Conservation (phyloP, 2,329 filamentous ascomycete genomes). For the Sporothrix inflata region DNA sequence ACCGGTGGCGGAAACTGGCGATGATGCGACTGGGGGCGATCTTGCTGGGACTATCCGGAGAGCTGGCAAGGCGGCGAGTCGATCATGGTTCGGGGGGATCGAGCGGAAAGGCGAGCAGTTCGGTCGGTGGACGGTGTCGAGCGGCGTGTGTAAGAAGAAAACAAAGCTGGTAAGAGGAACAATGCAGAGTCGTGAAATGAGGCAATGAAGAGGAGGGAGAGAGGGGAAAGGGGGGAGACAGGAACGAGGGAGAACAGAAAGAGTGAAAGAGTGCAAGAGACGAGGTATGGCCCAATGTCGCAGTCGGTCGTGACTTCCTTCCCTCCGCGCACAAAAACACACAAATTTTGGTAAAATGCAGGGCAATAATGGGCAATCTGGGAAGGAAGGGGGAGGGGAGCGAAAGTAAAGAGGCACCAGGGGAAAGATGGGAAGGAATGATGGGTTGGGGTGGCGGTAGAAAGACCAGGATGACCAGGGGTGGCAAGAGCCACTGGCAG, state of each 20-base stretch:
- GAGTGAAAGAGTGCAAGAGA: not conserved
- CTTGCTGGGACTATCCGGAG: conserved; percentile 12
- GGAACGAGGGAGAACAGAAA: conserved; percentile 12
- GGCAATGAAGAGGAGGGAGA: not conserved
- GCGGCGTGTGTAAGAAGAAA: not conserved
- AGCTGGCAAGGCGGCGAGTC: conserved; percentile 14
- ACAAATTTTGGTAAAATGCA: conserved; percentile 10
- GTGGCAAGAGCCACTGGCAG: conserved; percentile 28
- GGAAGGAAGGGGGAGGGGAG: conserved; percentile 16
- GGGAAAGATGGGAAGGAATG: conserved; percentile 21
- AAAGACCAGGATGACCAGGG: conserved; percentile 5
- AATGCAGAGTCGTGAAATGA: conserved; percentile 17
- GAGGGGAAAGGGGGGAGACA: not conserved
- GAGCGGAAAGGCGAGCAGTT: not conserved
- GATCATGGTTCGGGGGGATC: conserved; percentile 8
- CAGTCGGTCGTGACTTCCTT: conserved; percentile 27
- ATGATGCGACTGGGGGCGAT: conserved; percentile 5
- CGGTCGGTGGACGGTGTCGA: not conserved
- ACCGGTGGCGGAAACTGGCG: conserved; percentile 17
- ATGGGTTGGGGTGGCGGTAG: conserved; percentile 23
- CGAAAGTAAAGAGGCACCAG: conserved; percentile 13
- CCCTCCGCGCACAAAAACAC: conserved; percentile 23
- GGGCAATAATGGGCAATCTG: not conserved
- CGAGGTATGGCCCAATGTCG: not conserved
- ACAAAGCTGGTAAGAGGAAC: conserved; percentile 23